Base-by-base conservation (phyloP, 805 yeast species). In the Monosporozyma aquatica region DNA sequence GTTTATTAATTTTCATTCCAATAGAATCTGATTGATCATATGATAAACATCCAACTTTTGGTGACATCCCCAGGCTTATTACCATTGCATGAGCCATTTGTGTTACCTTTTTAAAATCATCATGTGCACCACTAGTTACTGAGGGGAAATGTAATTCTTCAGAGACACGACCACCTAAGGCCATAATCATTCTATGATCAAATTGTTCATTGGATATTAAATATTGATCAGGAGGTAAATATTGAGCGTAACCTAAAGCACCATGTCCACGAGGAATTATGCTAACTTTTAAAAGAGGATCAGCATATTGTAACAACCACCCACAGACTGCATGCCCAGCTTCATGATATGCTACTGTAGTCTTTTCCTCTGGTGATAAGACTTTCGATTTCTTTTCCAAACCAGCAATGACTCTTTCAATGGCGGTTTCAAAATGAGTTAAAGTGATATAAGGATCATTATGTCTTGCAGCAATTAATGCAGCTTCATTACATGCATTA, bases 261-360 rank as follows among this genome's bases (percentile, higher is more conserved):
- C 95, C 95, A 62, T 83, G 85, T 18, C 96, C 96, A 63, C 95
- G 78, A 44, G 97, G 97, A 47, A 87, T 85, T 52, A 87, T 87
- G 17, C 95, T 82, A n/a, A 87, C 96, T 64, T 87, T 87, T 45
- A 89, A 74, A 46, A 87, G 68, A 6, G 97, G 97, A 61, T 87
- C 95, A 9, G 97, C 96, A 66, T 68, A 78, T 65, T 79, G 75
- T 57, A 87, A 70, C 59, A 70, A 86, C 97, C 96, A 89, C 18
- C 96, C 97, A 65, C 95, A 84, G 38, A 87, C 82, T 4, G 97
- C 97, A 62, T 87, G 97, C 0, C 97, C 97, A 2, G 97, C 97
- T 66, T 87, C 97, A 63, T 87, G 97, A 59, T 84, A 87, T 0
- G 96, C 95, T 39, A 87, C 95, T 25, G 84, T 76, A 50, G 70